Evolutionary conservation across 1,284 basidiomycete genomes (phyloP).

Genomic region (Heterobasidion occidentale): DNA sequence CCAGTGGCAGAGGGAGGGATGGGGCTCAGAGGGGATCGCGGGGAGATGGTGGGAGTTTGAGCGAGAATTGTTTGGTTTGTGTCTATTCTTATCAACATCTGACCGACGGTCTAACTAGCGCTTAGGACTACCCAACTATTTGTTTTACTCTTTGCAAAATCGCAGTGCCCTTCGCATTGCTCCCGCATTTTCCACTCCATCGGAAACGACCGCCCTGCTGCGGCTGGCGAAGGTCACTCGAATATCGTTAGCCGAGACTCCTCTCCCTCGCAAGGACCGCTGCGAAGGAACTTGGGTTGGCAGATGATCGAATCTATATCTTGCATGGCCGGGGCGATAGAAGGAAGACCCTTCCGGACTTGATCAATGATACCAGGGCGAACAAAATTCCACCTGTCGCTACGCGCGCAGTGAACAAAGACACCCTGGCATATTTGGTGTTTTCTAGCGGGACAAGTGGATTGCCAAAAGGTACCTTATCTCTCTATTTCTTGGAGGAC

Average conservation of each 20-base stretch:
- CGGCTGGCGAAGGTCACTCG: slow-evolving; percentile 44
- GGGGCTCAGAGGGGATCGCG: slow-evolving; percentile 34
- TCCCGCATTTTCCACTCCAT: slow-evolving; percentile 58
- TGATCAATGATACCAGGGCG: slow-evolving; percentile 33
- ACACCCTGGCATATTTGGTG: slow-evolving; percentile 63
- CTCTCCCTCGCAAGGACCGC: slow-evolving; percentile 41
- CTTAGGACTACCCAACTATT: slow-evolving; percentile 57
- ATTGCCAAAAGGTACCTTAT: slow-evolving; percentile 56
- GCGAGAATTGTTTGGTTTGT: slow-evolving; percentile 56
- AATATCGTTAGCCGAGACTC: slow-evolving; percentile 47
- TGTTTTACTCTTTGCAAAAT: slow-evolving; percentile 48
- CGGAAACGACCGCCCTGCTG: slow-evolving; percentile 55
- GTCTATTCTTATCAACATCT: neutral
- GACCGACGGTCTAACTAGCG: neutral
- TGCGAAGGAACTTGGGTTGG: slow-evolving; percentile 42
- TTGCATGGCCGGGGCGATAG: slow-evolving; percentile 36
- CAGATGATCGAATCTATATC: slow-evolving; percentile 44
- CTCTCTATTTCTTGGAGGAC: neutral
- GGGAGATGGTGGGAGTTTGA: slow-evolving; percentile 63
- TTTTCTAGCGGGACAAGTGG: slow-evolving; percentile 78
- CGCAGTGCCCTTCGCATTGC: slow-evolving; percentile 52
- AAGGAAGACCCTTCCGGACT: slow-evolving; percentile 32
- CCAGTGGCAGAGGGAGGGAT: slow-evolving; percentile 43
- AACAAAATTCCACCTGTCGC: slow-evolving; percentile 32
- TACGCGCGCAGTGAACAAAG: slow-evolving; percentile 36